A percentile compares a stretch with the other conserved stretches of the same genome.
phyloP scores from a whole-genome alignment of 2,329 filamentous ascomycete genomes.

The Clarireedia homoeocarpa region DNA sequence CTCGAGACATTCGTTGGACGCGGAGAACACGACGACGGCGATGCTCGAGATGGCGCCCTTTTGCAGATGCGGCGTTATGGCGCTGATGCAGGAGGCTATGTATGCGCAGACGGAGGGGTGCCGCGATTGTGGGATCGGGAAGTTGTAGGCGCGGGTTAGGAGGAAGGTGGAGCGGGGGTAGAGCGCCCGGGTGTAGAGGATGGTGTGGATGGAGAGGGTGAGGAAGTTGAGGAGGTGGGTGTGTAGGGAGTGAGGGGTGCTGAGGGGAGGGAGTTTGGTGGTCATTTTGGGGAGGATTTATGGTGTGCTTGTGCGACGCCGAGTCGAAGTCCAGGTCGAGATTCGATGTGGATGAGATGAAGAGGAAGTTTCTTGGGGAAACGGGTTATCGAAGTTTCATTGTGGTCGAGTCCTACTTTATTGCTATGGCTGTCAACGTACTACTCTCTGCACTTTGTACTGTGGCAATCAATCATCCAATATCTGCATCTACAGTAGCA shows the following conservation, averaged over 20 bases:
- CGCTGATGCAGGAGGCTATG: background rate
- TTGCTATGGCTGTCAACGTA: no score
- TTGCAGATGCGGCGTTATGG: conserved; percentile 1
- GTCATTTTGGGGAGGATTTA: conserved; percentile 1
- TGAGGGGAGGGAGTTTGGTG: conserved; percentile 4
- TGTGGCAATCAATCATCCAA: no score
- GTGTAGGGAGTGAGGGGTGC: conserved; percentile 35
- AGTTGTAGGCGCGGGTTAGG: conserved; percentile 60
- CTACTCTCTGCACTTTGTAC: no score
- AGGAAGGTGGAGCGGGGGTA: conserved; percentile 62
- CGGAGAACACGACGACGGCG: conserved; percentile 30
- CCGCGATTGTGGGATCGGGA: conserved; percentile 60
- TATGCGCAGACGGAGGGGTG: conserved; percentile 57
- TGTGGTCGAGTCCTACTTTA: no score
- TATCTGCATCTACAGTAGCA: no score
- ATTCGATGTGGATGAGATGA: no score
- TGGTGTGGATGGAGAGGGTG: conserved; percentile 61
- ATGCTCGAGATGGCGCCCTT: conserved; percentile 10
- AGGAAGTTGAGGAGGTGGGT: conserved; percentile 57
- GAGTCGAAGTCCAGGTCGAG: background rate
- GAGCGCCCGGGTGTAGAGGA: conserved; percentile 58
- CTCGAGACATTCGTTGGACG: conserved; percentile 31
- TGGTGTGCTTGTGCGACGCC: background rate
- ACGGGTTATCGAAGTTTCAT: no score
- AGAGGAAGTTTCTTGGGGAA: no score